A percentile compares a stretch with the other conserved stretches of the same genome.
These are phyloP conservation scores for Fusarium sacchari DNA, from an alignment of 2,329 filamentous ascomycete species.

Conservation along the genomic window DNA sequence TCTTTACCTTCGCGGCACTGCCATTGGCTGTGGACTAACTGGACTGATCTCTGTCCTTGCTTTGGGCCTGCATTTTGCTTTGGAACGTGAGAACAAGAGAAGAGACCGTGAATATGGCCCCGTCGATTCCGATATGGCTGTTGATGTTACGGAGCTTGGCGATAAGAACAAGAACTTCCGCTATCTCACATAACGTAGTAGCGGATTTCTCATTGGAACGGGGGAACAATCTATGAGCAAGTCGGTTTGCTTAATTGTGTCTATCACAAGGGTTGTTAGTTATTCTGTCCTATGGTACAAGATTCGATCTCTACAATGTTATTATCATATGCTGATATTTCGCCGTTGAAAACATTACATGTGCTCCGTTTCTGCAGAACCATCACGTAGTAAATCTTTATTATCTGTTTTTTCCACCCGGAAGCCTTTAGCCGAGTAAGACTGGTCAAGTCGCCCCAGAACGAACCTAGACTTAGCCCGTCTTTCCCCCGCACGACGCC, in stretches of 20 bases:
- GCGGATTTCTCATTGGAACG: background rate
- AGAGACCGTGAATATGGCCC: constrained; percentile 9
- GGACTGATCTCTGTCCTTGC: constrained; percentile 6
- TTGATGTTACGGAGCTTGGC: constrained; percentile 18
- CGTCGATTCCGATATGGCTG: constrained; percentile 1
- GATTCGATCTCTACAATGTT: background rate
- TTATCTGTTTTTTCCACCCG: background rate
- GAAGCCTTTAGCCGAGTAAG: background rate
- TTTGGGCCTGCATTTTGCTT: constrained; percentile 6
- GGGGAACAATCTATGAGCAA: fast-evolving
- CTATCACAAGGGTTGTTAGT: fast-evolving
- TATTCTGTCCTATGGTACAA: background rate
- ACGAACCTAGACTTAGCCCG: background rate
- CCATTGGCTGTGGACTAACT: constrained; percentile 20
- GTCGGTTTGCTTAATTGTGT: no score
- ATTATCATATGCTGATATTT: background rate
- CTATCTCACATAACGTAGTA: background rate
- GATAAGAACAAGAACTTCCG: constrained; percentile 23
- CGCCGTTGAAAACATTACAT: fast-evolving
- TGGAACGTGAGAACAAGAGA: constrained; percentile 7
- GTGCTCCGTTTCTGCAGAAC: fast-evolving
- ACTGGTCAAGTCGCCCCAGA: background rate
- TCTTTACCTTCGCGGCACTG: constrained; percentile 1
- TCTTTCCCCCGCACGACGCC: background rate
- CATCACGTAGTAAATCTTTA: background rate